Percentiles rank a stretch among this genome's conserved stretches.
Conservation (phyloP, 192 early-diverging fungal species). For the Chytriomyces hyalinus region DNA sequence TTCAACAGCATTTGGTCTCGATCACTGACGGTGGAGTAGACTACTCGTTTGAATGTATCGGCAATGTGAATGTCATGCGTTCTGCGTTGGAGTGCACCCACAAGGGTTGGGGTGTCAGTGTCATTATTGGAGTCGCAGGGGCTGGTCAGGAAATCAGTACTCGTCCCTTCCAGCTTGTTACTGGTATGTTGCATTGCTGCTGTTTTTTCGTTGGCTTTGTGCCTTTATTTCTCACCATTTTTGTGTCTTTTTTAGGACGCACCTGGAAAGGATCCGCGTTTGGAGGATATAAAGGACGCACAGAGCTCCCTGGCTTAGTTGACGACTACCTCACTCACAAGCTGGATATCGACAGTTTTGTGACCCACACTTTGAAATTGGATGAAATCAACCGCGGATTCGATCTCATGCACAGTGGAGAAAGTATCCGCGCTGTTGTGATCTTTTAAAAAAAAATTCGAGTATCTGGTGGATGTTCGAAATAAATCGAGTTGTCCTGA, state of each 20-base stretch:
- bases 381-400: constrained; percentile 93
- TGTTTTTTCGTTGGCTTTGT: not conserved
- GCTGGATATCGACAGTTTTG: constrained; percentile 89
- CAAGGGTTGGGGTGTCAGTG: constrained; percentile 86
- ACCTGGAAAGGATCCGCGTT: constrained; percentile 97
- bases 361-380: constrained; percentile 82
- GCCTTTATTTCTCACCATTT: not conserved
- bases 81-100: constrained; percentile 84
- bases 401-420: constrained; percentile 83
- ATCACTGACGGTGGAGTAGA: constrained; percentile 95
- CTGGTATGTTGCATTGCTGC: constrained; percentile 49
- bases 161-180: constrained; percentile 96
- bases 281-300: constrained; percentile 94
- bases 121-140: constrained; percentile 89
- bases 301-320: constrained; percentile 86
- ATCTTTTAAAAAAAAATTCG: constrained; percentile 28
- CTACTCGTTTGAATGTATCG: constrained; percentile 96
- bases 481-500: not conserved
- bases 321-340: constrained; percentile 81
- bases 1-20: constrained; percentile 84
- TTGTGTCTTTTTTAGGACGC: constrained; percentile 58
- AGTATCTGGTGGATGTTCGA: not conserved
- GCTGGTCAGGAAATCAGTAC: constrained; percentile 92
- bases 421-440: constrained; percentile 47
- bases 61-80: constrained; percentile 90